These are phyloP conservation scores for Metschnikowia kofuensis DNA, from an alignment of 805 yeast species.

Conservation along the genomic window DNA sequence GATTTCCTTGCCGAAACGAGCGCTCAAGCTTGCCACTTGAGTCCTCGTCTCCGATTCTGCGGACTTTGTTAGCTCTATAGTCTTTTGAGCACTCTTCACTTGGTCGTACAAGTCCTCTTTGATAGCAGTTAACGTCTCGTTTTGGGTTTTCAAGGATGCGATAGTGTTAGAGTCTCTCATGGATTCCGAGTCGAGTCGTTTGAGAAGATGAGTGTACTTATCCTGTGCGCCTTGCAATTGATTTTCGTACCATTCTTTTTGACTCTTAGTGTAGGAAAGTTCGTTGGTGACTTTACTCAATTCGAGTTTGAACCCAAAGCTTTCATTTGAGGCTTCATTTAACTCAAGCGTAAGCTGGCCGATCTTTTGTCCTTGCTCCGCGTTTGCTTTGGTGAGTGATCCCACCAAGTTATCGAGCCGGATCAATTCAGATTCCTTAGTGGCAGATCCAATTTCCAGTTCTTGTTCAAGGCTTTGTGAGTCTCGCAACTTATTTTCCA, in stretches of 20 bases:
- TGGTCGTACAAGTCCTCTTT: constrained; percentile 26
- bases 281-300: constrained; percentile 35
- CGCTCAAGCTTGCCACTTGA: constrained; percentile 46
- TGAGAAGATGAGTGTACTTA: constrained; percentile 36
- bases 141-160: constrained; percentile 20
- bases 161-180: constrained; percentile 28
- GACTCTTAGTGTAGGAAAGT: constrained; percentile 29
- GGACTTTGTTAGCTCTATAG: constrained; percentile 26
- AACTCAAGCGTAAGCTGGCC: constrained; percentile 35
- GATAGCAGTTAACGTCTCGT: constrained; percentile 33
- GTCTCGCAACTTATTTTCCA: constrained; percentile 17
- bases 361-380: constrained; percentile 34
- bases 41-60: constrained; percentile 22
- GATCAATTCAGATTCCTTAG: constrained; percentile 24
- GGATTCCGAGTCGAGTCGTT: constrained; percentile 38
- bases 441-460: constrained; percentile 3
- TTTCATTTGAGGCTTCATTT: constrained; percentile 36
- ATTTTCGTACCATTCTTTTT: constrained; percentile 39
- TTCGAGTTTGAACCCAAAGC: constrained; percentile 34
- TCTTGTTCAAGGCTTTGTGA: constrained; percentile 16
- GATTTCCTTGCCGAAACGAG: constrained; percentile 31
- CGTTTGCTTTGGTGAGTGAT: constrained; percentile 30
- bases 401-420: constrained; percentile 27
- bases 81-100: constrained; percentile 48
- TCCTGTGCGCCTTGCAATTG: constrained; percentile 36